phyloP scores from a whole-genome alignment of 202 grass and related monocot species.

The Hordeum pubiflorum region DNA sequence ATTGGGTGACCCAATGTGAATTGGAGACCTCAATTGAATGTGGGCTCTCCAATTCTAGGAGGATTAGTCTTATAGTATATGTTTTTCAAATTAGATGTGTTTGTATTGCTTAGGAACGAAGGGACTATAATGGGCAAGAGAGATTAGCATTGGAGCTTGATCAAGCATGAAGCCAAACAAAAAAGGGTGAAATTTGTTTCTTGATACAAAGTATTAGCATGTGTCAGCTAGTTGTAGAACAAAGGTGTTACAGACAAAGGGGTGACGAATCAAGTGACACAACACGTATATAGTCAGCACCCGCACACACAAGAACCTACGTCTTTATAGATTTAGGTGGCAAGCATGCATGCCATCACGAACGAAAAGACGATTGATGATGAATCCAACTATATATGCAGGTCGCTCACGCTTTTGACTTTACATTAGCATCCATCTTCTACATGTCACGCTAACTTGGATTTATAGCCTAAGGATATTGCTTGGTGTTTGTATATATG shows the following conservation, averaged over 20 bases:
- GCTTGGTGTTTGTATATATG: neutral
- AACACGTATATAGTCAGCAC: neutral
- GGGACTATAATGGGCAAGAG: too few species aligned
- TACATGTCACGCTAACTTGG: neutral
- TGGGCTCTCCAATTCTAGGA: too few species aligned
- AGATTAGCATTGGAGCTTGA: too few species aligned
- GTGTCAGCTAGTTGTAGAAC: too few species aligned
- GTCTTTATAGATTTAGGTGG: neutral
- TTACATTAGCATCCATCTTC: neutral
- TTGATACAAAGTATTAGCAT: neutral
- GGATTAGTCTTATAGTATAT: too few species aligned
- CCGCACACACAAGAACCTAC: neutral
- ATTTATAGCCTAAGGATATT: neutral
- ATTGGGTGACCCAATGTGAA: too few species aligned
- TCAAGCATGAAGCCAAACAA: too few species aligned
- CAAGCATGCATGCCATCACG: neutral
- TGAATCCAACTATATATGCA: neutral
- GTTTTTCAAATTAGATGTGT: too few species aligned
- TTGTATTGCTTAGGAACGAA: too few species aligned
- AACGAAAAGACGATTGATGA: neutral
- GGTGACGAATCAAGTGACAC: neutral
- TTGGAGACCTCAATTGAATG: too few species aligned
- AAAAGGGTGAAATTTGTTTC: too few species aligned
- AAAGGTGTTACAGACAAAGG: neutral
- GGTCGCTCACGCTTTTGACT: neutral